These are phyloP conservation scores for Zasmidium citrigriseum DNA, from an alignment of 2,329 filamentous ascomycete species.

Conservation along the genomic window DNA sequence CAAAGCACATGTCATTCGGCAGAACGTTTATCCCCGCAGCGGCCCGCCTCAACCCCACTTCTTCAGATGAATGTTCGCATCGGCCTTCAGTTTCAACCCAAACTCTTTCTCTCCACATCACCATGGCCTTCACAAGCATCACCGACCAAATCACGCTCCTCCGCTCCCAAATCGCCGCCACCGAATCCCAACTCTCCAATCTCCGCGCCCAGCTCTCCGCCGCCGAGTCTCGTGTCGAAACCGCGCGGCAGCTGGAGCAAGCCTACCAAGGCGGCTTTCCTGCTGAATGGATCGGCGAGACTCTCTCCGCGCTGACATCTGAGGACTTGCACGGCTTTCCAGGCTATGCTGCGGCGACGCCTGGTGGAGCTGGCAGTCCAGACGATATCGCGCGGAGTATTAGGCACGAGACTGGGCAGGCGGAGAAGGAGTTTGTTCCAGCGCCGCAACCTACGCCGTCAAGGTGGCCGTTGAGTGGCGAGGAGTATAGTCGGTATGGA, in stretches of 20 bases:
- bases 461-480: conserved; percentile 67
- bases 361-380: conserved; percentile 10
- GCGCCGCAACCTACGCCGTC: conserved; percentile 9
- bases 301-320: conserved; percentile 38
- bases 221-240: conserved; percentile 38
- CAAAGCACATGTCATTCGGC: too few species aligned
- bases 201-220: conserved; percentile 45
- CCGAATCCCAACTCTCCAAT: conserved; percentile 43
- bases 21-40: background rate
- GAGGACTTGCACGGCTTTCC: conserved; percentile 18
- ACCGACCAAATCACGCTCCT: conserved; percentile 38
- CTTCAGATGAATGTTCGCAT: background rate
- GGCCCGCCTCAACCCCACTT: background rate
- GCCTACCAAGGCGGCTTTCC: conserved; percentile 42
- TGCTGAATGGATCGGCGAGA: conserved; percentile 45
- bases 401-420: conserved; percentile 22
- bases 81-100: background rate
- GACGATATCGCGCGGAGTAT: conserved; percentile 21
- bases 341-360: conserved; percentile 1
- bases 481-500: conserved; percentile 85
- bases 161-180: conserved; percentile 44
- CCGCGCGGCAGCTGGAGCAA: conserved; percentile 28
- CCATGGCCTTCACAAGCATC: conserved; percentile 18
- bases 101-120: background rate
- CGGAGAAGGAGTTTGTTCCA: conserved; percentile 18